A percentile compares a stretch with the other conserved stretches of the same genome.
Conservation (phyloP, 2,329 filamentous ascomycete species). For the Seiridium unicorne region DNA sequence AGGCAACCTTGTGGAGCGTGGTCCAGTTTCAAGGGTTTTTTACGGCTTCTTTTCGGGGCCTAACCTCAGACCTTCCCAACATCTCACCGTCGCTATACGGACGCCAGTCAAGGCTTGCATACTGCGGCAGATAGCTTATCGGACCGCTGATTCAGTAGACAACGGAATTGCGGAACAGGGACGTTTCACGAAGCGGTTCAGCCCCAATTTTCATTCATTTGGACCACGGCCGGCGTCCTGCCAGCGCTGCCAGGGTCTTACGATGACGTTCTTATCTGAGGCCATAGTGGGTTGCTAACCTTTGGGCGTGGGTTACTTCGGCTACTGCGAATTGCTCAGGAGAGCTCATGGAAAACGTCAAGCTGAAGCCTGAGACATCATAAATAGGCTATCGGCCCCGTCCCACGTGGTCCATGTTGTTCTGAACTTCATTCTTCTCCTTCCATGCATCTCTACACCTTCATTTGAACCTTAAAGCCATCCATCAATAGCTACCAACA, state of each 20-base stretch:
- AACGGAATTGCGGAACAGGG: background rate
- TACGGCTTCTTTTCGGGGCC: constrained; percentile 13
- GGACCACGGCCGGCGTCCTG: background rate
- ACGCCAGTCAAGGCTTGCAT: background rate
- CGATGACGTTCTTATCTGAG: constrained; percentile 8
- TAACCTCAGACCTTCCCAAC: constrained; percentile 1
- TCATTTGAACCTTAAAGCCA: background rate
- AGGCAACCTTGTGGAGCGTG: constrained; percentile 7
- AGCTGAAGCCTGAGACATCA: background rate
- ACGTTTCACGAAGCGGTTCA: background rate
- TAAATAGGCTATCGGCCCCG: background rate
- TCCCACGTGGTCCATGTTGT: background rate
- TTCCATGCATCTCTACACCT: background rate
- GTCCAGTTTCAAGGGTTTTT: constrained; percentile 8
- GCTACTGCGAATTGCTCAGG: constrained; percentile 2
- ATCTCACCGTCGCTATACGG: background rate
- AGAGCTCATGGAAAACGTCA: background rate
- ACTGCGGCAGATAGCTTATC: constrained; percentile 2
- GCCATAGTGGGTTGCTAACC: background rate
- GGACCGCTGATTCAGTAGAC: constrained; percentile 3
- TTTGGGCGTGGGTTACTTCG: background rate
- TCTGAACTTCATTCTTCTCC: background rate
- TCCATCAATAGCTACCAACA: too few species aligned
- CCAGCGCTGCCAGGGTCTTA: background rate
- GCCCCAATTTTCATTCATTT: constrained; percentile 1